A percentile compares a stretch with the other conserved stretches of the same genome.
These are phyloP conservation scores for Citrus mangshanensis DNA, from an alignment of 345 rosid genomes.

Conservation along the genomic window DNA sequence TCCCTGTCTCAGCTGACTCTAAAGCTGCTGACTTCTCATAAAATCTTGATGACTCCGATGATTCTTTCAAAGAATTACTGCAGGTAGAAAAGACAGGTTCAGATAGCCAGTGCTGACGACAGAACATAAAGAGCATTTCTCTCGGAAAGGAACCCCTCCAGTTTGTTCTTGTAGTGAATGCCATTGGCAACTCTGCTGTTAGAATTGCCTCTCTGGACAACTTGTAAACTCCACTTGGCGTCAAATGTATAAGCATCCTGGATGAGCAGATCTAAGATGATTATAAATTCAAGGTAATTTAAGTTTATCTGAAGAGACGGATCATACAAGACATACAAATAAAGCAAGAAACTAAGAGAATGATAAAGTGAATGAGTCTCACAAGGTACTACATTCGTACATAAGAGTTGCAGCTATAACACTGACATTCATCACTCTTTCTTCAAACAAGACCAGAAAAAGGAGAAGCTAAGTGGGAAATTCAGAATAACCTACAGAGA, in stretches of 20 bases:
- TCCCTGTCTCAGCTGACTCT: conserved; percentile 26
- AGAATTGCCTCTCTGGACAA: conserved; percentile 71
- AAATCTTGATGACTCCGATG: conserved; percentile 45
- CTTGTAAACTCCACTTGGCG: conserved; percentile 82
- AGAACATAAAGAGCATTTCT: conserved; percentile 70
- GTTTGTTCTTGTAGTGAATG: conserved; percentile 64
- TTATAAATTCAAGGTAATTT: conserved; percentile 5
- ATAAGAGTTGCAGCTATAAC: neutral
- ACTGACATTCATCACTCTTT: neutral
- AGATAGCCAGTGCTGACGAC: conserved; percentile 77
- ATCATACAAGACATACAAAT: conserved; percentile 4
- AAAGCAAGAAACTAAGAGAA: neutral
- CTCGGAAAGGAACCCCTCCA: conserved; percentile 89
- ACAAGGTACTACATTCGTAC: neutral
- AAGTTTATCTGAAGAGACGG: neutral
- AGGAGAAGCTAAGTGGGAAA: neutral
- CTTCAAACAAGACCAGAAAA: neutral
- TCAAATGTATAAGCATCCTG: conserved; percentile 66
- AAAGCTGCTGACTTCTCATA: conserved; percentile 49
- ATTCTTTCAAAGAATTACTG: conserved; percentile 35
- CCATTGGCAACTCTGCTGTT: conserved; percentile 61
- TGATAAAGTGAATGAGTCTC: neutral
- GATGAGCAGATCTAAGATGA: conserved; percentile 16
- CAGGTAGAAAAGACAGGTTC: conserved; percentile 62
- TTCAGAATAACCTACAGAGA: neutral